Conservation (phyloP, 306 rosid species). For the Pyrus pyrifolia region DNA sequence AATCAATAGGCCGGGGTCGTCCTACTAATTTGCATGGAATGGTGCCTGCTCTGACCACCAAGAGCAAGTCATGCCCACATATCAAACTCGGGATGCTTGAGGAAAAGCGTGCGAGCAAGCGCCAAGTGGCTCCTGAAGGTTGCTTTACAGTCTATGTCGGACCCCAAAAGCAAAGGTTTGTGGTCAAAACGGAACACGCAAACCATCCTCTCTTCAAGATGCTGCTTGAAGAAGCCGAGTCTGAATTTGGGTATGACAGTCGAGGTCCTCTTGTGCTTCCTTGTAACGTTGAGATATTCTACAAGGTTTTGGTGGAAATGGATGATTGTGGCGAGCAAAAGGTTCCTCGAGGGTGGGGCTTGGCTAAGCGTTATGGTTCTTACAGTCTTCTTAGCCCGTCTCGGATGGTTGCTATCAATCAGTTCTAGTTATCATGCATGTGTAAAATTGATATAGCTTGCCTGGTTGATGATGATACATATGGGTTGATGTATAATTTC, state of each 20-base stretch:
- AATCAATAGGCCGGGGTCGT: constrained; percentile 54
- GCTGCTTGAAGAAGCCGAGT: constrained; percentile 80
- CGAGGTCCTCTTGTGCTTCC: constrained; percentile 76
- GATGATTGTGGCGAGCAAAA: constrained; percentile 24
- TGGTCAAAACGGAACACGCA: constrained; percentile 50
- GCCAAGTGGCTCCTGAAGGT: constrained; percentile 46
- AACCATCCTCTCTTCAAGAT: constrained; percentile 77
- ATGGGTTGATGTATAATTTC: neutral
- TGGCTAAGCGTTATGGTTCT: constrained; percentile 34
- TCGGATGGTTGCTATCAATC: constrained; percentile 28
- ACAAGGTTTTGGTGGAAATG: constrained; percentile 61
- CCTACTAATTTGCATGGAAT: neutral
- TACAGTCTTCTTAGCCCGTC: constrained; percentile 52
- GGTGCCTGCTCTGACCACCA: constrained; percentile 15
- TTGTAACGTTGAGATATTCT: constrained; percentile 59
- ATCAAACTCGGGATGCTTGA: neutral
- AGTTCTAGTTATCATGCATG: neutral
- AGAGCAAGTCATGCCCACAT: constrained; percentile 51
- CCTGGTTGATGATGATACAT: neutral
- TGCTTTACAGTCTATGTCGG: constrained; percentile 87
- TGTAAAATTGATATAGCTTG: neutral
- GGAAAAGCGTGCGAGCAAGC: constrained; percentile 1
- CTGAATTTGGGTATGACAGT: constrained; percentile 58
- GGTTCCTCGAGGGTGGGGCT: constrained; percentile 34
- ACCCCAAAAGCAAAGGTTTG: constrained; percentile 55